Conservation (phyloP, 2,329 filamentous ascomycete genomes). For the Fusarium concolor region DNA sequence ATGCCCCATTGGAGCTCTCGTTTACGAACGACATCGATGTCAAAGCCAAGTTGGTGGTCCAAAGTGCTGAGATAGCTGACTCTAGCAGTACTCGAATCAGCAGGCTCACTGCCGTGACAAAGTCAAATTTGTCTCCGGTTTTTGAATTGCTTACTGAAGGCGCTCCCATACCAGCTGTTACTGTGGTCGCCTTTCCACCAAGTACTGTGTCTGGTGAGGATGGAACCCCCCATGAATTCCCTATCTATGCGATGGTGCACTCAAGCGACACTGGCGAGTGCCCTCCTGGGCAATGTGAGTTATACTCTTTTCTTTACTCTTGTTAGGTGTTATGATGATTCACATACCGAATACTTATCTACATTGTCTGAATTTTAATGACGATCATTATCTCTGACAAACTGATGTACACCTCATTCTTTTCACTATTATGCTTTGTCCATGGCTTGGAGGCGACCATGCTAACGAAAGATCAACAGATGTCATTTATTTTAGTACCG, state of each 20-base stretch:
- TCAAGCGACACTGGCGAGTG: conserved; percentile 95
- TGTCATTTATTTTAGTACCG: conserved; percentile 54
- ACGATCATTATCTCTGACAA: conserved; percentile 90
- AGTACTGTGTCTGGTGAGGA: conserved; percentile 55
- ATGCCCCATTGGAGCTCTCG: conserved; percentile 56
- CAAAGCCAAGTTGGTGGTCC: conserved; percentile 65
- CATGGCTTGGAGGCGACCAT: conserved; percentile 32
- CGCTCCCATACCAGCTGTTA: conserved; percentile 78
- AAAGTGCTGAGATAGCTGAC: conserved; percentile 51
- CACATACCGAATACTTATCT: conserved; percentile 95
- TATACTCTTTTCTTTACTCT: conserved; percentile 28
- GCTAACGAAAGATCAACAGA: conserved; percentile 50
- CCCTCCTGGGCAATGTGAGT: conserved; percentile 89
- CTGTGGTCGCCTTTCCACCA: conserved; percentile 74
- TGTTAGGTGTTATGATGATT: conserved; percentile 82
- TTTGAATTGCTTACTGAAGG: conserved; percentile 81
- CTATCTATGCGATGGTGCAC: conserved; percentile 75
- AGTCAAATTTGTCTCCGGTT: conserved; percentile 71
- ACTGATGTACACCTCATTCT: conserved; percentile 71
- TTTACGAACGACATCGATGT: conserved; percentile 70
- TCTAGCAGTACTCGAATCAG: conserved; percentile 56
- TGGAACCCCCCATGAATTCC: conserved; percentile 54
- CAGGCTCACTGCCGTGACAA: conserved; percentile 76
- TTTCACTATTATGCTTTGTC: conserved; percentile 16
- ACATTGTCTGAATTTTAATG: conserved; percentile 98